phyloP scores from a whole-genome alignment of 1,284 basidiomycete species.

The Apiotrichum sp. region DNA sequence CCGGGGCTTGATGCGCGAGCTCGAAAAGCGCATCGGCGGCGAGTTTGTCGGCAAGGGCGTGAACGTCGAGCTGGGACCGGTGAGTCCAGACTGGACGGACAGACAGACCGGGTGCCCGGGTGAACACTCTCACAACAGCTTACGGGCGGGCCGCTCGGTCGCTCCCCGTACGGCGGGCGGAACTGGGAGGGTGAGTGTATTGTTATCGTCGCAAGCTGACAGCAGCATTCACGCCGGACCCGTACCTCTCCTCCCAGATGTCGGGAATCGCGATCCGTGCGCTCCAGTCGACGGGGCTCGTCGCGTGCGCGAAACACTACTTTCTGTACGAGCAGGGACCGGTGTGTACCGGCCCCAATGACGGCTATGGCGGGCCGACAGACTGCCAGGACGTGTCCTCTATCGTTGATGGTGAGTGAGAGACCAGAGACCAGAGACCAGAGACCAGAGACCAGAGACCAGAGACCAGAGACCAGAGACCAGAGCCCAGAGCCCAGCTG shows the following conservation, averaged over 20 bases:
- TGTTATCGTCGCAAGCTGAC: too few relatives aligned
- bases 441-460: too few relatives aligned
- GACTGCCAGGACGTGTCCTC: conserved; percentile 29
- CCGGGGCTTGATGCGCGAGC: conserved; percentile 45
- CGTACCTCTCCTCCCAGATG: conserved; percentile 44
- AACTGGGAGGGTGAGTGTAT: conserved; percentile 39
- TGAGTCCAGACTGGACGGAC: conserved; percentile 10
- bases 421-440: too few relatives aligned
- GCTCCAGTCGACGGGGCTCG: conserved; percentile 43
- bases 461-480: too few relatives aligned
- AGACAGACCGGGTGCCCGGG: too few relatives aligned
- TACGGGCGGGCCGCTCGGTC: conserved; percentile 47
- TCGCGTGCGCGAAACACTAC: conserved; percentile 47
- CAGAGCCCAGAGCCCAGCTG: too few relatives aligned
- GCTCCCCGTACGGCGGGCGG: conserved; percentile 45
- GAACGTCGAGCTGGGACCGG: conserved; percentile 41
- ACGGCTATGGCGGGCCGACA: conserved; percentile 26
- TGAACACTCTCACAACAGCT: conserved; percentile 23
- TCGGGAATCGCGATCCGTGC: conserved; percentile 43
- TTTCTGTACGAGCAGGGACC: conserved; percentile 46
- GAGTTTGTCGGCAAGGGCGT: conserved; percentile 49
- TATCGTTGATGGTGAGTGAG: conserved; percentile 33
- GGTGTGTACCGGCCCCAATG: conserved; percentile 31
- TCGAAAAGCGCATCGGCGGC: conserved; percentile 47
- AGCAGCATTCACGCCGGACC: conserved; percentile 43